These are phyloP conservation scores for Talaromyces sp. DNA, from an alignment of 2,329 filamentous ascomycete genomes.

Conservation along the genomic window DNA sequence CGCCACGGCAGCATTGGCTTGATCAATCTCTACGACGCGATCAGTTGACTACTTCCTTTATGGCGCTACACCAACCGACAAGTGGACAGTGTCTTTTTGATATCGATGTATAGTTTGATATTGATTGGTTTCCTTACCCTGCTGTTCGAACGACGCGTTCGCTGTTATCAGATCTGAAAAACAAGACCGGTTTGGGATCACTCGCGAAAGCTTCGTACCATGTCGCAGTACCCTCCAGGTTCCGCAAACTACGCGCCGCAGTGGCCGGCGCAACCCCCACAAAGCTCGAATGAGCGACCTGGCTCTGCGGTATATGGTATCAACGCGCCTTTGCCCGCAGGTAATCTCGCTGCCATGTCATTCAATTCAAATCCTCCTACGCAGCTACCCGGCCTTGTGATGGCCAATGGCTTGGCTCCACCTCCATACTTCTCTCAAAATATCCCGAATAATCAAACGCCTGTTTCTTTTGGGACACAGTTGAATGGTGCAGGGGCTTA, in stretches of 20 bases:
- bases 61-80: background rate
- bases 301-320: conserved; percentile 11
- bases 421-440: conserved; percentile 25
- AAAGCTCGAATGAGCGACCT: conserved; percentile 16
- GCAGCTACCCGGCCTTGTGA: conserved; percentile 25
- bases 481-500: conserved; percentile 15
- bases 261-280: conserved; percentile 28
- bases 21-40: background rate
- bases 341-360: conserved; percentile 2
- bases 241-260: conserved; percentile 29
- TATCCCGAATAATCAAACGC: conserved; percentile 26
- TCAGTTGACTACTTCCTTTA: background rate
- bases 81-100: background rate
- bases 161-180: background rate
- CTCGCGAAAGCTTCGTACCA: conserved; percentile 15
- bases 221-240: conserved; percentile 44
- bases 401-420: conserved; percentile 17
- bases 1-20: background rate
- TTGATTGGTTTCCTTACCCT: background rate
- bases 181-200: background rate
- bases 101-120: background rate
- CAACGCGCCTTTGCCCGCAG: conserved; percentile 3
- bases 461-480: conserved; percentile 24
- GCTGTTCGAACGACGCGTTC: background rate
- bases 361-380: conserved; percentile 5